Base-by-base conservation (phyloP, 1,284 basidiomycete species). In the Peniophora sp. region DNA sequence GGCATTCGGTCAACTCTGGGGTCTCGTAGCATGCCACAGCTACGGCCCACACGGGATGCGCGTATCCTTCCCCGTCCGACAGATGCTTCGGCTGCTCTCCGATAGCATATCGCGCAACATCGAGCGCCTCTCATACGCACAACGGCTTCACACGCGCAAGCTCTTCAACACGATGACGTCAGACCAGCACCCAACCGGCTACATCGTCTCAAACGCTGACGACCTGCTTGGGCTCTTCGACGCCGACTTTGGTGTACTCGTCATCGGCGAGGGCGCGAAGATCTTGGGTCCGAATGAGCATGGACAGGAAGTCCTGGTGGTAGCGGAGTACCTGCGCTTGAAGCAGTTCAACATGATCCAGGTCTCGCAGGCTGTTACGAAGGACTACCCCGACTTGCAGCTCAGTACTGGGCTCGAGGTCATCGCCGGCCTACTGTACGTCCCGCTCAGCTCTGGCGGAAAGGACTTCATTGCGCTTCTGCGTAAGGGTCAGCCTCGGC, bases 171-270 rank as follows among this genome's bases (percentile, higher is more conserved):
- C 87, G 15, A 74, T 89, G 50, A 76, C 85, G 1, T 83, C 83
- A 3, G 81, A 85, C 48, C 73, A 76, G 47, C 86, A 90, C 58
- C 85, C 89, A 3, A 81, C 83, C 15, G 89, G 88, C 0, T 92
- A 92, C 66, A 91, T 94, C 57, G 84, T 93, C 17, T 90, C 88
- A 24, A 90, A 92, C 61, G 85, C 90, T 1, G 86, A 92, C 59
- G 91, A 94, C 60, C 69, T 94, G 11, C 73, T 96, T 3, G 77
- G 79, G 5, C 68, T 93, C 22, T 93, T 94, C 61, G 88, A 92
- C 62, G 90, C 90, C 15, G 90, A 94, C 61, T 87, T 83, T 61
- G 89, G 90, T 52, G 79, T 92, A 18, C 73, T 94, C 27, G 87
- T 92, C 52, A 89, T 94, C 57, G 90, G 90, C 9, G 88, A 91